These are phyloP conservation scores for Kwoniella sp. DNA, from an alignment of 768 basidiomycete genomes.

Conservation along the genomic window DNA sequence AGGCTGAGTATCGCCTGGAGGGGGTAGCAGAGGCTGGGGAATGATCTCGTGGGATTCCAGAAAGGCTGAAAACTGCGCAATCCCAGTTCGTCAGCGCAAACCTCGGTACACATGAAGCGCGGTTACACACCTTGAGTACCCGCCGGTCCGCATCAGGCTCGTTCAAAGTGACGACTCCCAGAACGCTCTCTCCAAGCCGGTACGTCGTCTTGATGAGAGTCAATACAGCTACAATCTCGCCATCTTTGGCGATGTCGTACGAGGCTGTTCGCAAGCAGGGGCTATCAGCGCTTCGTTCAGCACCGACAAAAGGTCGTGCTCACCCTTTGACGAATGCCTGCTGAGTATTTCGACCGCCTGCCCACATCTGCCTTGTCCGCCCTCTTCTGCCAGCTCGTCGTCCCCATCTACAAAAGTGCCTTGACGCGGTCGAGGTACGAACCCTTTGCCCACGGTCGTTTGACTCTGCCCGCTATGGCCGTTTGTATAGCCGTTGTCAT, in stretches of 20 bases:
- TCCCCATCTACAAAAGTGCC: constrained; percentile 20
- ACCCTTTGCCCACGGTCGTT: neutral
- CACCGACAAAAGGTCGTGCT: constrained; percentile 25
- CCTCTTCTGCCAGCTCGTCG: constrained; percentile 28
- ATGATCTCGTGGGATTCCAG: constrained; percentile 78
- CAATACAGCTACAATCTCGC: constrained; percentile 77
- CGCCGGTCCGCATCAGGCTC: constrained; percentile 62
- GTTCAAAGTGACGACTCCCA: constrained; percentile 85
- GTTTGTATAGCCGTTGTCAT: neutral
- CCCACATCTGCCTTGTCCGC: constrained; percentile 52
- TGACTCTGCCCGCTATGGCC: neutral
- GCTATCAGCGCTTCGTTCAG: neutral
- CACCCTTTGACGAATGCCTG: constrained; percentile 81
- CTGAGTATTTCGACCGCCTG: constrained; percentile 89
- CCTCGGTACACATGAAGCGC: no score
- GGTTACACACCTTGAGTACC: constrained; percentile 74
- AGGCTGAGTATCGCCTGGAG: constrained; percentile 51
- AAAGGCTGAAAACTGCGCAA: constrained; percentile 82
- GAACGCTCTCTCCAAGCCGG: constrained; percentile 83
- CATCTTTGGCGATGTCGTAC: constrained; percentile 93
- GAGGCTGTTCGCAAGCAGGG: constrained; percentile 58
- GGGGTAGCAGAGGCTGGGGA: constrained; percentile 57
- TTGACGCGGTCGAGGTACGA: constrained; percentile 18
- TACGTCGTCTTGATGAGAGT: constrained; percentile 90
- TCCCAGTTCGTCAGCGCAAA: no score